These are phyloP conservation scores for Saccharomycopsis fodiens DNA, from an alignment of 805 yeast genomes.

Conservation along the genomic window DNA sequence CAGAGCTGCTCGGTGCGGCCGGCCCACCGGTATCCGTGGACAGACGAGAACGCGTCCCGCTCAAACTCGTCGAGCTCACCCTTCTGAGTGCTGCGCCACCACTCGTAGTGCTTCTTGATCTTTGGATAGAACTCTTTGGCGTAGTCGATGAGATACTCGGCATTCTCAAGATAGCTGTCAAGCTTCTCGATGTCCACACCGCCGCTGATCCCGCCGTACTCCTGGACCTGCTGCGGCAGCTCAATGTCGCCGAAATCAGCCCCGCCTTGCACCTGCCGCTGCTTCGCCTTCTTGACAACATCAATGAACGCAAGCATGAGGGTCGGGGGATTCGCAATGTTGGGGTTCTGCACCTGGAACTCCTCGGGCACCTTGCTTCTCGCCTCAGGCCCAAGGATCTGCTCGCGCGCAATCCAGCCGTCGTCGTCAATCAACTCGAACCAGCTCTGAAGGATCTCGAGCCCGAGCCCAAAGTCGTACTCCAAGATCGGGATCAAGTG, in stretches of 20 bases:
- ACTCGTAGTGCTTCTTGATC: slow-evolving; percentile 66
- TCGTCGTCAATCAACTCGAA: slow-evolving; percentile 74
- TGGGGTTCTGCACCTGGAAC: slow-evolving; percentile 79
- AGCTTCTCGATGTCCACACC: slow-evolving; percentile 26
- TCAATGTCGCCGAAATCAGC: slow-evolving; percentile 24
- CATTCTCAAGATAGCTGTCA: slow-evolving; percentile 48
- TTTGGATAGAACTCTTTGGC: slow-evolving; percentile 67
- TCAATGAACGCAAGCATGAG: slow-evolving; percentile 65
- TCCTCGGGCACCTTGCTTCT: slow-evolving; percentile 79
- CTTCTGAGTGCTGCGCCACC: slow-evolving; percentile 76
- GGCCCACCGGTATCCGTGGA: slow-evolving; percentile 79
- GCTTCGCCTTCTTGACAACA: slow-evolving; percentile 40
- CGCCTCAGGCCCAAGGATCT: slow-evolving; percentile 86
- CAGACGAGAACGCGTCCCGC: slow-evolving; percentile 39
- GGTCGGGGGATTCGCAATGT: slow-evolving; percentile 94
- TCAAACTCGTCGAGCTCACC: slow-evolving; percentile 72
- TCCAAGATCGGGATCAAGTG: slow-evolving; percentile 76
- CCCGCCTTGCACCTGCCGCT: slow-evolving; percentile 17
- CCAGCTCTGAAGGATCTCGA: slow-evolving; percentile 85
- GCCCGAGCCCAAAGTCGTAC: slow-evolving; percentile 74
- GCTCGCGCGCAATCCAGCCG: slow-evolving; percentile 97
- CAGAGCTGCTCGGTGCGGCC: slow-evolving; percentile 84
- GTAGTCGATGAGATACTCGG: slow-evolving; percentile 50
- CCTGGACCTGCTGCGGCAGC: slow-evolving; percentile 27
- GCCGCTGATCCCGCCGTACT: slow-evolving; percentile 6